Evolutionary conservation across 148 eudicot species (phyloP).

Genomic region (Oxyria digyna): DNA sequence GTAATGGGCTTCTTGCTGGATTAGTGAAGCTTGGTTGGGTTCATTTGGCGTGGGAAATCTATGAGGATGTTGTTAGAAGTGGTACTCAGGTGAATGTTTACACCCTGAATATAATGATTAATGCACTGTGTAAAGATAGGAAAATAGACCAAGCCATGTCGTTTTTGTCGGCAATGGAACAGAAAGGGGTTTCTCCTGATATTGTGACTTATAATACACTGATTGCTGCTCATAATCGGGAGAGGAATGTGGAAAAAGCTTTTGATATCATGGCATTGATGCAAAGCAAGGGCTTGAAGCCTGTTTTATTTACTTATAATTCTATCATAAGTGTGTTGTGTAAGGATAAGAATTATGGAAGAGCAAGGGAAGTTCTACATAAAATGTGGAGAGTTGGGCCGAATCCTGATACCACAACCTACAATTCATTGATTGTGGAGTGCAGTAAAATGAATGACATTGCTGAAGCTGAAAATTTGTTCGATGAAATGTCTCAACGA

Average conservation of each 20-base stretch:
- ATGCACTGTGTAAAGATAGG: conserved; percentile 65
- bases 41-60: conserved; percentile 62
- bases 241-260: conserved; percentile 49
- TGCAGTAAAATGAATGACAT: conserved; percentile 35
- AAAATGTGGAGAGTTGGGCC: conserved; percentile 54
- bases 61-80: conserved; percentile 26
- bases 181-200: conserved; percentile 56
- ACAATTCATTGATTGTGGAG: conserved; percentile 52
- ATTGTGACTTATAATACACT: conserved; percentile 70
- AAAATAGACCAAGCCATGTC: conserved; percentile 26
- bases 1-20: conserved; percentile 76
- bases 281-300: conserved; percentile 43
- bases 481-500: conserved; percentile 36
- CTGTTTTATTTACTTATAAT: conserved; percentile 45
- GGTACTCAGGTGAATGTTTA: conserved; percentile 39
- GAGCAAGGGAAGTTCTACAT: conserved; percentile 44
- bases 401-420: conserved; percentile 50
- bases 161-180: conserved; percentile 50
- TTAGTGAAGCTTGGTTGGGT: conserved; percentile 79
- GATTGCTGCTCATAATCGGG: conserved; percentile 44
- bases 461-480: conserved; percentile 33
- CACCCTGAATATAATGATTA: conserved; percentile 76
- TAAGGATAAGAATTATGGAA: conserved; percentile 31
- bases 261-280: conserved; percentile 38
- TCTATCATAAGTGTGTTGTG: conserved; percentile 55